These are phyloP conservation scores for Dendrobium catenatum DNA, from an alignment of 106 monocot genomes.

Conservation along the genomic window DNA sequence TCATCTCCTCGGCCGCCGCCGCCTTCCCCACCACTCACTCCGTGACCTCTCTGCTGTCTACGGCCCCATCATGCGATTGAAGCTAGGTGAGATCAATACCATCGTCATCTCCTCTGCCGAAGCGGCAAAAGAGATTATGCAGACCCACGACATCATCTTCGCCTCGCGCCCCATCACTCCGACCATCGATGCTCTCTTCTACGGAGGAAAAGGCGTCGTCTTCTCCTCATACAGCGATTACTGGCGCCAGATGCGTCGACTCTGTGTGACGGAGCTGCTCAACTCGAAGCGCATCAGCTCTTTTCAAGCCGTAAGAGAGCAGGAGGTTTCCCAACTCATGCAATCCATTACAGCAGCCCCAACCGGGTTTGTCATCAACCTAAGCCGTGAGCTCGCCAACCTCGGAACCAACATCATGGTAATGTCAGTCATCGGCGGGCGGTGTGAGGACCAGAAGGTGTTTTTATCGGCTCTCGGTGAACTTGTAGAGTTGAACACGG, in stretches of 20 bases:
- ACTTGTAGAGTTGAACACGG: not conserved
- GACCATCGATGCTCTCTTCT: slow-evolving; percentile 2
- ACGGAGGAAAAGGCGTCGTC: slow-evolving; percentile 17
- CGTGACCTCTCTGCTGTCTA: slow-evolving; percentile 4
- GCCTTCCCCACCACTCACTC: slow-evolving; percentile 4
- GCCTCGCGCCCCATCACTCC: slow-evolving; percentile 8
- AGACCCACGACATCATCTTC: slow-evolving; percentile 17
- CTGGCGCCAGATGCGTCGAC: slow-evolving; percentile 18
- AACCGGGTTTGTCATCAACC: not conserved
- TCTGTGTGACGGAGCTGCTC: slow-evolving; percentile 9
- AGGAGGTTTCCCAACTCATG: slow-evolving; percentile 7
- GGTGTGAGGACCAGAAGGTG: not conserved
- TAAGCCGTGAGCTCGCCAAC: not conserved
- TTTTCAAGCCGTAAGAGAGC: not conserved
- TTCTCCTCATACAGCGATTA: slow-evolving; percentile 14
- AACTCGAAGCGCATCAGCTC: slow-evolving; percentile 12
- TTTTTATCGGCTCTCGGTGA: not conserved
- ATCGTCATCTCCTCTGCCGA: slow-evolving; percentile 17
- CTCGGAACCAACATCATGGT: not conserved
- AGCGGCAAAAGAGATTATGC: slow-evolving; percentile 8
- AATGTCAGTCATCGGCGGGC: not conserved
- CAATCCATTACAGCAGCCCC: not conserved
- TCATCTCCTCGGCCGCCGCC: not conserved
- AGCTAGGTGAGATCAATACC: slow-evolving; percentile 11
- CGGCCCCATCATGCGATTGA: slow-evolving; percentile 16